phyloP scores from a whole-genome alignment of 2,329 filamentous ascomycete species.

The Fusarium sp. region DNA sequence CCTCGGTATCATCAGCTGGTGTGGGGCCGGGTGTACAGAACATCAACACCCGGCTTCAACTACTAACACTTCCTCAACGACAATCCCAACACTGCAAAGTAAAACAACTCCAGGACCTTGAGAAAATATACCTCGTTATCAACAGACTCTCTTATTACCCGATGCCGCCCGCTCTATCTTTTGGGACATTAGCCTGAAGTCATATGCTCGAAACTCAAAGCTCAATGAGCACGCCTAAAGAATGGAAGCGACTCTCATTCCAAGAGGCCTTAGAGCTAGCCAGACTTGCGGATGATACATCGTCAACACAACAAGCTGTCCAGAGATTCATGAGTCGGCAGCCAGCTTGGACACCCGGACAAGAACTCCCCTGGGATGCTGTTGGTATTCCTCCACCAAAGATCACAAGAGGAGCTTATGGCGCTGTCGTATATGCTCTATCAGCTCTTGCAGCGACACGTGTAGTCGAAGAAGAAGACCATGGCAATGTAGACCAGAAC shows the following conservation, averaged over 20 bases:
- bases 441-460: conserved; percentile 49
- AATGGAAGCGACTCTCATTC: conserved; percentile 41
- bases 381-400: conserved; percentile 19
- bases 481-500: conserved; percentile 5
- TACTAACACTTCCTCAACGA: background rate
- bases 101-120: background rate
- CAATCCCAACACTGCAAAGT: background rate
- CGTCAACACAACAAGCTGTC: background rate
- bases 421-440: conserved; percentile 50
- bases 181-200: background rate
- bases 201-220: background rate
- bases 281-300: conserved; percentile 31
- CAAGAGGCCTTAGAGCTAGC: conserved; percentile 43
- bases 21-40: background rate
- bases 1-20: conserved; percentile 26
- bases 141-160: background rate
- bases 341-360: conserved; percentile 46
- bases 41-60: background rate
- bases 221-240: conserved; percentile 15
- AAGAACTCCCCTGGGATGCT: conserved; percentile 43
- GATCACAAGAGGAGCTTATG: conserved; percentile 44
- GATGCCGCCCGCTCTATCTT: background rate
- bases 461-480: conserved; percentile 45
- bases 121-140: no score
- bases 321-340: conserved; percentile 45